A percentile compares a stretch with the other conserved stretches of the same genome.
Conservation (phyloP, 2,329 filamentous ascomycete genomes). For the Fusarium sp. region DNA sequence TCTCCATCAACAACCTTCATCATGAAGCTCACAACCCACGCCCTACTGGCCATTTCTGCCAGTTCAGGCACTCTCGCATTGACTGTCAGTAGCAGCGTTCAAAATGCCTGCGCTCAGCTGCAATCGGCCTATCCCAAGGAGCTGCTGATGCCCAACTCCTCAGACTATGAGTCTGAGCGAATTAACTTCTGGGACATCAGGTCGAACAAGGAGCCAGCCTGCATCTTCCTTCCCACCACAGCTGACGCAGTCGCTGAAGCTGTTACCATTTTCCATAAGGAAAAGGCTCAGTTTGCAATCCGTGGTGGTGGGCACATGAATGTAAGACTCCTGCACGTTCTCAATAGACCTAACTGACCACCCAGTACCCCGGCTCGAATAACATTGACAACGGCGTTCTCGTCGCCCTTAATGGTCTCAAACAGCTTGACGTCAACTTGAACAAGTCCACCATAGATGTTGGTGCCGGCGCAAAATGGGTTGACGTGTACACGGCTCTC, state of each 20-base stretch:
- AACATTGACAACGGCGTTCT: constrained; percentile 28
- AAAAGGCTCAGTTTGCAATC: constrained; percentile 18
- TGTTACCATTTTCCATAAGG: background rate
- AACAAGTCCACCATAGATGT: constrained; percentile 19
- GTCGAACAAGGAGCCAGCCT: background rate
- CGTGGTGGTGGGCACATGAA: constrained; percentile 32
- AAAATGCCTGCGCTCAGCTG: background rate
- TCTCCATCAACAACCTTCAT: background rate
- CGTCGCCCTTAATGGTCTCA: constrained; percentile 8
- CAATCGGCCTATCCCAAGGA: background rate
- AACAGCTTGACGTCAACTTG: background rate
- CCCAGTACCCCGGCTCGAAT: constrained; percentile 16
- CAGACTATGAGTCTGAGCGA: background rate
- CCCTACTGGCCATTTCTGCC: background rate
- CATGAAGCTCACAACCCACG: background rate
- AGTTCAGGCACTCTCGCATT: background rate
- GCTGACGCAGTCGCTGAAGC: background rate
- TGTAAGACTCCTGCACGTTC: background rate
- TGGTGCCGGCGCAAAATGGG: constrained; percentile 35
- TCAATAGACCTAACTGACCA: background rate
- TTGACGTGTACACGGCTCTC: constrained; percentile 42
- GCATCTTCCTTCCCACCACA: background rate
- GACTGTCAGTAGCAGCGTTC: background rate
- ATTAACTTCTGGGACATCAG: background rate
- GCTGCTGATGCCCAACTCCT: background rate